phyloP scores from a whole-genome alignment of 1,284 basidiomycete genomes.

The Boletellus deceptivus region DNA sequence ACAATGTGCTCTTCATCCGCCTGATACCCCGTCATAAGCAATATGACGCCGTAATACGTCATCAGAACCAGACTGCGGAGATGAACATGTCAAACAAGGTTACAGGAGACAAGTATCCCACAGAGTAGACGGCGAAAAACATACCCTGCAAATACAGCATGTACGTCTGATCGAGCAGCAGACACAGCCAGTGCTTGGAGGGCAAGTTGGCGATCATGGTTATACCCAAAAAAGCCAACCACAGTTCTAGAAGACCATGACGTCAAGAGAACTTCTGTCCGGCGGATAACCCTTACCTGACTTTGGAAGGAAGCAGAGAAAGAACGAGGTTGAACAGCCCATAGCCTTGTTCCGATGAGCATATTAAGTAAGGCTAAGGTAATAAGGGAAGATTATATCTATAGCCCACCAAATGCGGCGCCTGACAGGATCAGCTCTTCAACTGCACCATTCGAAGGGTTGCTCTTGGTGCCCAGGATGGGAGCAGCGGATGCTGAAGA shows the following conservation, averaged over 20 bases:
- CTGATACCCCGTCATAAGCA: conserved; percentile 70
- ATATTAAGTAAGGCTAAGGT: not conserved
- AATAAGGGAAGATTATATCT: not conserved
- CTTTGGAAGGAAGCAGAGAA: conserved; percentile 66
- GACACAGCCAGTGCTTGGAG: conserved; percentile 66
- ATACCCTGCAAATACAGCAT: conserved; percentile 71
- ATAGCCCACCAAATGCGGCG: conserved; percentile 64
- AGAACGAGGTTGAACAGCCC: conserved; percentile 79
- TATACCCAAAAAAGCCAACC: conserved; percentile 73
- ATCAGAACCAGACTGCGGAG: conserved; percentile 63
- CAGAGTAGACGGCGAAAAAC: not conserved
- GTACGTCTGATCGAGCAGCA: conserved; percentile 63
- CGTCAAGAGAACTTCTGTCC: not conserved
- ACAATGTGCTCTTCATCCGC: conserved; percentile 66
- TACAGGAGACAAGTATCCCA: not conserved
- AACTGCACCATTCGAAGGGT: conserved; percentile 49
- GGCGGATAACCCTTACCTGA: conserved; percentile 48
- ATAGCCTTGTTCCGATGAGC: conserved; percentile 39
- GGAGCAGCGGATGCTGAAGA: conserved; percentile 22
- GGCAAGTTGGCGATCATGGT: conserved; percentile 64
- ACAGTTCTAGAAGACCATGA: conserved; percentile 44
- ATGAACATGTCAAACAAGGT: not conserved
- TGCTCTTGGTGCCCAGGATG: conserved; percentile 11
- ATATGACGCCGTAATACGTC: conserved; percentile 72
- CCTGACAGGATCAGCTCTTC: conserved; percentile 73